Evolutionary conservation across 768 basidiomycete genomes (phyloP), one percentile per base, ranked within the genome.

Genomic region (Lactarius tabidus): DNA sequence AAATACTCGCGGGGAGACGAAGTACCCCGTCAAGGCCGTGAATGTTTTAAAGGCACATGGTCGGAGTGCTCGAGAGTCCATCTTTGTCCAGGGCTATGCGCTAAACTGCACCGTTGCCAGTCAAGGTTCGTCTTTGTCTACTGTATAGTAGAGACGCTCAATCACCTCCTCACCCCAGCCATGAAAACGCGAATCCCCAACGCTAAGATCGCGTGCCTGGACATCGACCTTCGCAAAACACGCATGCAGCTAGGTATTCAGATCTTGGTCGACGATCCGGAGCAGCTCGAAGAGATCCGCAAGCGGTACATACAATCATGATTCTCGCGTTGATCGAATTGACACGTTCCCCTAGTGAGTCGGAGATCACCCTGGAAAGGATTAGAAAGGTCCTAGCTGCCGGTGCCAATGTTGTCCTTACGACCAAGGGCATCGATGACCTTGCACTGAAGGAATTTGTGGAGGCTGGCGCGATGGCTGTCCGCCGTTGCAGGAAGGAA

Each of bases 1-100:
- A 72, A 98, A 98, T 75, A 78, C 88, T 68, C 86, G 94, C 59
- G 97, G 97, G 35, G 97, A 99, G 74, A 89, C 91, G 74, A 98
- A 98, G 77, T 99, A 98, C 77, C 97, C 97, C 6, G 97, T 99
- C 67, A 98, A 99, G 78, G 97, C 97, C 6, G 97, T 99, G 69
- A 99, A 99, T 73, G 86, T 98, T 33, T 82, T 99, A 71, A 99
- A 99, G 77, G 97, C 97, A 2, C 97, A 99, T 71, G 97, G 97
- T 60, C 88, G 86, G 78, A 95, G 93, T 74, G 93, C 97, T 28
- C 84, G 95, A 69, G 97, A 99, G 76, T 98, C 95, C 51, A 73
- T 97, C 66, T 95, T 90, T 74, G 91, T 99, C 56, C 91, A 90
- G 72, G 97, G 97, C 43, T 99, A 98, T 78, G 97, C 97, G 39